Conservation (phyloP, 2,329 filamentous ascomycete species). For the Metarhizium humberi region DNA sequence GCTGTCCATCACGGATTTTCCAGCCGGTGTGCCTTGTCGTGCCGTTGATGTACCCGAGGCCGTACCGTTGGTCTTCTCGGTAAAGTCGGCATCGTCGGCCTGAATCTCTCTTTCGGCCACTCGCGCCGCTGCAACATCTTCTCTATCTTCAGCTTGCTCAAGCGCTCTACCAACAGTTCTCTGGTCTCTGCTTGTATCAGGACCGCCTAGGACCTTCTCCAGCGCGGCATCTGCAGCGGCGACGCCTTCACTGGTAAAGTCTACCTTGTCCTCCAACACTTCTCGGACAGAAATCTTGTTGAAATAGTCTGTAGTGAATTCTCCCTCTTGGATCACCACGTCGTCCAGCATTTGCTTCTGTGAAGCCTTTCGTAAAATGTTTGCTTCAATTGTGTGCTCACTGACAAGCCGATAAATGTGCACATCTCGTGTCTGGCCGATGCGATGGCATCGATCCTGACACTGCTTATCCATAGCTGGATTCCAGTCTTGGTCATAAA, state of each 20-base stretch:
- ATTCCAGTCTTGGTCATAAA: conserved; percentile 99
- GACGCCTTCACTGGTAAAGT: conserved; percentile 39
- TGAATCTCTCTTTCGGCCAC: conserved; percentile 83
- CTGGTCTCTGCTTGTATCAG: conserved; percentile 51
- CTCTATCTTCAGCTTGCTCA: conserved; percentile 83
- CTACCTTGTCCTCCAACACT: conserved; percentile 52
- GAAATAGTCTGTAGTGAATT: conserved; percentile 96
- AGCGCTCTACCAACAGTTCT: conserved; percentile 61
- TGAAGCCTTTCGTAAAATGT: conserved; percentile 91
- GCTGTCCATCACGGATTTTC: conserved; percentile 23
- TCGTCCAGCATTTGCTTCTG: conserved; percentile 98
- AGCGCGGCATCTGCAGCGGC: conserved; percentile 74
- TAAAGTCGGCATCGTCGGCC: conserved; percentile 78
- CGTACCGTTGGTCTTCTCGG: conserved; percentile 46
- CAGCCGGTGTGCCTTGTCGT: conserved; percentile 41
- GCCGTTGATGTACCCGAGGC: conserved; percentile 41
- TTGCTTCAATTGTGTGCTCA: conserved; percentile 93
- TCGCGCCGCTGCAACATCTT: conserved; percentile 82
- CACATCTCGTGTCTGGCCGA: conserved; percentile 93
- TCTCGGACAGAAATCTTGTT: conserved; percentile 68
- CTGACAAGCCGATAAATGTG: conserved; percentile 95
- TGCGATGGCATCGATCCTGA: conserved; percentile 93
- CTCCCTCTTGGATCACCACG: conserved; percentile 95
- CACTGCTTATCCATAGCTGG: conserved; percentile 99
- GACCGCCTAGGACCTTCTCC: conserved; percentile 69